Evolutionary conservation across 805 yeast species (phyloP), one percentile per base, ranked within the genome.

Genomic region (Schizosaccharomyces octosporus): DNA sequence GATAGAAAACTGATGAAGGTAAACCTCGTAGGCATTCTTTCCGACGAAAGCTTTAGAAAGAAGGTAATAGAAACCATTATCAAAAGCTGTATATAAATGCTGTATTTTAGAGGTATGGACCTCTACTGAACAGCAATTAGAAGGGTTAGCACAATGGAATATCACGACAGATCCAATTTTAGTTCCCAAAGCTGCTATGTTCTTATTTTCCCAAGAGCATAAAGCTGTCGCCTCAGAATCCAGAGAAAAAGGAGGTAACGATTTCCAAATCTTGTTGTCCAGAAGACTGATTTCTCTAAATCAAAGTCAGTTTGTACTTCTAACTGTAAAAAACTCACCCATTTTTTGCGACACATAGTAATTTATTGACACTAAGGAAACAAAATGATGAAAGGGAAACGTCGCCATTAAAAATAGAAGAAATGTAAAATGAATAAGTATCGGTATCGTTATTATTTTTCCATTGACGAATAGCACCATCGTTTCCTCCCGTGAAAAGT

Each of bases 401-500:
- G 5, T 57, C 36, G 6, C 45, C n/a, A 2, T 2, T 21, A 19
- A 39, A 36, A 6, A 36, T 32, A 5, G 29, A 24, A 5, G 27
- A 27, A 17, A 21, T 17, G 11, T 31, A 27, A 27, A 36, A n/a
- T 4, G 19, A 24, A 15, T n/a, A 31, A 32, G 6, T 36, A 13
- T 57, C 27, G 6, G 29, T 19, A 6, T 17, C 24, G 5, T n/a
- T 57, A 13, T 29, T 36, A n/a, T 7, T 11, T 19, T 57, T 11
- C 60, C 43, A 57, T 3, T 39, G 21, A 6, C 48, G 24, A 57
- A 57, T 21, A 15, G 48, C 43, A 11, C 60, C 60, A 32, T 57
- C 60, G 45, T 57, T 57, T 39, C 60, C 60, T 17, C 60, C 60
- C 17, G 60, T 39, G 45, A 32, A 57, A 15, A 57, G 21, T 31